Conservation (phyloP, 306 rosid species). For the cucumber (Cucumis sativus) region DNA sequence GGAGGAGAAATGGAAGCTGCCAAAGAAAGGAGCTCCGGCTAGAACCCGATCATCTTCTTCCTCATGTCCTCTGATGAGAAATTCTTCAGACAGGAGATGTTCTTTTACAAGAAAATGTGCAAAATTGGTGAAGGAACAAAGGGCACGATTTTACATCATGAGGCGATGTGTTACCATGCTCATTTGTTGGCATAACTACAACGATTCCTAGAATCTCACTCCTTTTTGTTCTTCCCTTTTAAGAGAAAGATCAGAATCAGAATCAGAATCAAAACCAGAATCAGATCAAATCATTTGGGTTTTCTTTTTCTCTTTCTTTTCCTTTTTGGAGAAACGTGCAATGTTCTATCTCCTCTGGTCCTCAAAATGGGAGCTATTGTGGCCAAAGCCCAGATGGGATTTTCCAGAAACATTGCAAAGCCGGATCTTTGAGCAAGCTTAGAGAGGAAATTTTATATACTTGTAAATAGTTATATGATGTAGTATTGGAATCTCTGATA, state of each 20-base stretch:
- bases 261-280: background rate
- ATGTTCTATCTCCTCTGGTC: background rate
- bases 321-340: background rate
- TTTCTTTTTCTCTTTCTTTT: background rate
- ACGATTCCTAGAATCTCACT: conserved; percentile 27
- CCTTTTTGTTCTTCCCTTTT: background rate
- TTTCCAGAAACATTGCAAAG: conserved; percentile 1
- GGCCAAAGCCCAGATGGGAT: conserved; percentile 3
- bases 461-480: background rate
- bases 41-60: conserved; percentile 43
- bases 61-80: conserved; percentile 34
- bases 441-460: background rate
- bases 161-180: conserved; percentile 82
- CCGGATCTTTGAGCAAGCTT: background rate
- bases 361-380: background rate
- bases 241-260: background rate
- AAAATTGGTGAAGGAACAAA: conserved; percentile 62
- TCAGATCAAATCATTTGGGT: background rate
- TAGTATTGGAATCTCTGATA: background rate
- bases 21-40: conserved; percentile 52
- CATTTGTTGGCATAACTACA: conserved; percentile 81
- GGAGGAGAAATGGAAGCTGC: conserved; percentile 80
- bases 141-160: conserved; percentile 88
- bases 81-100: conserved; percentile 35
- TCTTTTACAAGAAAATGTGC: conserved; percentile 77